Percentiles rank a stretch among this genome's conserved stretches.
These are phyloP conservation scores for Arthrobotrys iridis DNA, from an alignment of 2,329 filamentous ascomycete genomes.

Conservation along the genomic window DNA sequence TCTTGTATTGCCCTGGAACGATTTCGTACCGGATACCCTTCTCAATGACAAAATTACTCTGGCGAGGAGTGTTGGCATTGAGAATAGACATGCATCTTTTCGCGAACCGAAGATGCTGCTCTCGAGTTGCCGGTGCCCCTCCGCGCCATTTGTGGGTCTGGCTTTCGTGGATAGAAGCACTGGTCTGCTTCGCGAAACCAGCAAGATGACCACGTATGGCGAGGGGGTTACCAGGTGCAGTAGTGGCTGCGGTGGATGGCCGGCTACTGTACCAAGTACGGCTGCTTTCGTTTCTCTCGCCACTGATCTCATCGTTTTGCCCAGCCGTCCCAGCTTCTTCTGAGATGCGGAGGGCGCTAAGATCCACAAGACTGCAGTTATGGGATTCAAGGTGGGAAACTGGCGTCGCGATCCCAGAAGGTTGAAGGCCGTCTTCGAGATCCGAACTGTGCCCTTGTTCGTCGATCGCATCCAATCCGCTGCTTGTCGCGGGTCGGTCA, in stretches of 20 bases:
- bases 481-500: slow-evolving; percentile 34
- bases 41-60: slow-evolving; percentile 58
- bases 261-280: slow-evolving; percentile 46
- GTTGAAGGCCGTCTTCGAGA: slow-evolving; percentile 42
- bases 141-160: slow-evolving; percentile 58
- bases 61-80: slow-evolving; percentile 56
- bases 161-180: slow-evolving; percentile 20
- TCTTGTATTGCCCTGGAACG: slow-evolving; percentile 56
- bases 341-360: slow-evolving; percentile 40
- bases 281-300: background rate
- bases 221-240: slow-evolving; percentile 18
- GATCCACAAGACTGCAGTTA: slow-evolving; percentile 37
- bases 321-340: slow-evolving; percentile 3
- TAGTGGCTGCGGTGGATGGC: slow-evolving; percentile 38
- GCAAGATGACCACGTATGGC: slow-evolving; percentile 41
- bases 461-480: slow-evolving; percentile 51
- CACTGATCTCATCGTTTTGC: slow-evolving; percentile 2
- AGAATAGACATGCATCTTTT: slow-evolving; percentile 58
- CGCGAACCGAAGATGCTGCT: slow-evolving; percentile 58
- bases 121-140: slow-evolving; percentile 49
- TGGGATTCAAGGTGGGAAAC: slow-evolving; percentile 21
- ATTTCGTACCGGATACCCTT: slow-evolving; percentile 57
- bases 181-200: slow-evolving; percentile 33
- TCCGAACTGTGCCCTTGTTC: slow-evolving; percentile 50
- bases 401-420: slow-evolving; percentile 33